Percentiles rank a stretch among this genome's conserved stretches.
Evolutionary conservation across 805 yeast genomes (phyloP).

Genomic region (Lipomyces starkeyi): DNA sequence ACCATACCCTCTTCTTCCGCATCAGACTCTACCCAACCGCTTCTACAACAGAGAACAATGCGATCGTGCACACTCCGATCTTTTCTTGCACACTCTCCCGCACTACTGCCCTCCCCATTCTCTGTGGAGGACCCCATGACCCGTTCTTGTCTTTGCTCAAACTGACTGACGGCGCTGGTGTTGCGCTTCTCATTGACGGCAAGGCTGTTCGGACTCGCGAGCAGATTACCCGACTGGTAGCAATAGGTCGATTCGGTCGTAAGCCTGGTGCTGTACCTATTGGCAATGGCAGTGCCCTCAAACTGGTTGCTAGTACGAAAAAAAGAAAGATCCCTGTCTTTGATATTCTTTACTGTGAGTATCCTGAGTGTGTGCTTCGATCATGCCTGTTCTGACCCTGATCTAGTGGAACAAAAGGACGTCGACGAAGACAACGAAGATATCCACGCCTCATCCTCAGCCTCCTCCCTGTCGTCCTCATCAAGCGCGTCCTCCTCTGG

Average conservation of each 20-base stretch:
- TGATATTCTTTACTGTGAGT: conserved; percentile 31
- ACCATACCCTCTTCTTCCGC: conserved; percentile 31
- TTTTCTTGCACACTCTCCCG: conserved; percentile 29
- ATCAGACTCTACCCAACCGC: conserved; percentile 23
- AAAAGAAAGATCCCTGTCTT: conserved; percentile 22
- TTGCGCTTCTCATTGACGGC: conserved; percentile 28
- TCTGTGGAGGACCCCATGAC: conserved; percentile 16
- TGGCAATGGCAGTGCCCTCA: conserved; percentile 1
- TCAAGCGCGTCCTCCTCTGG: conserved; percentile 3
- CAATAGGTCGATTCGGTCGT: conserved; percentile 33
- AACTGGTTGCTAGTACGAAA: conserved; percentile 7
- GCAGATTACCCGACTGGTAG: conserved; percentile 33
- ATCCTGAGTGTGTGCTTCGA: neutral
- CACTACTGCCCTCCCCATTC: conserved; percentile 33
- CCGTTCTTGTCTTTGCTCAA: conserved; percentile 23
- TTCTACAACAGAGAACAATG: conserved; percentile 4
- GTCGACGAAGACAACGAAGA: conserved; percentile 6
- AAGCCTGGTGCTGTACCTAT: conserved; percentile 19
- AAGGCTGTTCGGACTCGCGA: conserved; percentile 31
- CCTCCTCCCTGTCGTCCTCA: conserved; percentile 16
- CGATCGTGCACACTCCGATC: conserved; percentile 23
- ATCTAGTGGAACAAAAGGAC: neutral
- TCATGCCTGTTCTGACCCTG: neutral
- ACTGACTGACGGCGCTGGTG: conserved; percentile 23
- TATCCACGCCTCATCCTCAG: conserved; percentile 12